Evolutionary conservation across 169 alveolate genomes (phyloP).

Genomic region (Perkinsus chesapeaki): DNA sequence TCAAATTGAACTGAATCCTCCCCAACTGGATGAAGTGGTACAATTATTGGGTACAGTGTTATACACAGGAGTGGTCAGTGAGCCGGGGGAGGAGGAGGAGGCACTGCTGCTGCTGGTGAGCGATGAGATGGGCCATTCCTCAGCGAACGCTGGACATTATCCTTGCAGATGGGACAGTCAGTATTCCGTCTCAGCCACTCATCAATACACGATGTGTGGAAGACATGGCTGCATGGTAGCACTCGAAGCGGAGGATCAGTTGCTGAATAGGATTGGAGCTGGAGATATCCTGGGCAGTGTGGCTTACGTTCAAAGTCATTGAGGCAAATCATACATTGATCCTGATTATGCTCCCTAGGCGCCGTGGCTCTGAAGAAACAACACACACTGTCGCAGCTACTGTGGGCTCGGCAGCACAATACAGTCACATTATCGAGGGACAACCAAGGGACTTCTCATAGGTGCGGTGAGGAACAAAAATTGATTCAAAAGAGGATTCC

Average conservation of each 20-base stretch:
- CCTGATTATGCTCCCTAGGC: neutral
- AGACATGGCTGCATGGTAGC: slow-evolving; percentile 37
- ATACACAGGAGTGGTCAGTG: neutral
- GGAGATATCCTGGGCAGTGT: no score
- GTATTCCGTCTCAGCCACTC: slow-evolving; percentile 24
- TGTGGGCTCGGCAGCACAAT: no score
- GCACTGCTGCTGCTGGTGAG: neutral
- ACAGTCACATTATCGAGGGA: no score
- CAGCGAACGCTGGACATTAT: slow-evolving; percentile 6
- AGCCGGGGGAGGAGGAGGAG: no score
- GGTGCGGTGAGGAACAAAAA: no score
- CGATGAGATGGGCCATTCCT: neutral
- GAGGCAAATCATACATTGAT: neutral
- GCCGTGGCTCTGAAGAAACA: neutral
- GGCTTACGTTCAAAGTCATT: neutral
- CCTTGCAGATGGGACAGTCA: slow-evolving; percentile 30
- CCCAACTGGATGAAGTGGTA: neutral
- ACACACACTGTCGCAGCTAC: no score
- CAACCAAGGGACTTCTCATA: no score
- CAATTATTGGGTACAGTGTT: neutral
- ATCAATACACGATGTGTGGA: slow-evolving; percentile 32
- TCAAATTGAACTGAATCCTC: neutral
- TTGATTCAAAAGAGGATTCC: no score
- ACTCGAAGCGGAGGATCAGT: neutral
- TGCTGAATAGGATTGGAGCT: neutral